Percentiles rank a stretch among this genome's conserved stretches.
These are phyloP conservation scores for Apiospora aurea DNA, from an alignment of 2,329 filamentous ascomycete genomes.

Conservation along the genomic window DNA sequence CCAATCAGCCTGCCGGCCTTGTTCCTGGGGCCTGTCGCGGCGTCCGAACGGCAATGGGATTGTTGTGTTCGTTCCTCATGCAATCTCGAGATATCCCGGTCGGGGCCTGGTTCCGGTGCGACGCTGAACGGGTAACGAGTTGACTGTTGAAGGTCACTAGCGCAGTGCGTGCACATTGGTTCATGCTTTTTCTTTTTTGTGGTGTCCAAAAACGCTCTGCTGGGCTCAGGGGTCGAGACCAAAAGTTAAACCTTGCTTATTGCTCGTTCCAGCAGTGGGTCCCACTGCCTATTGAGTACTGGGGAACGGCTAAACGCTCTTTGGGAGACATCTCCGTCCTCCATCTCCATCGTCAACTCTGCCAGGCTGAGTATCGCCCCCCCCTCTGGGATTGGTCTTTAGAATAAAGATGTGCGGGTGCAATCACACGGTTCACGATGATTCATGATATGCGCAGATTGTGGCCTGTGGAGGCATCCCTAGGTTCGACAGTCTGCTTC, in stretches of 20 bases:
- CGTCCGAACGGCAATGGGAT: background rate
- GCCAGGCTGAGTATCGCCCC: constrained; percentile 3
- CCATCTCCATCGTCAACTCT: background rate
- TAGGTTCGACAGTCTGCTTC: background rate
- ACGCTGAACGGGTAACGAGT: background rate
- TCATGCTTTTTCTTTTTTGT: background rate
- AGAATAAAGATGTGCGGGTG: background rate
- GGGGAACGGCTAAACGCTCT: background rate
- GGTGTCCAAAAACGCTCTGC: background rate
- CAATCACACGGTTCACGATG: background rate
- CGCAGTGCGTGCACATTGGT: background rate
- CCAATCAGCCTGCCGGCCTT: background rate
- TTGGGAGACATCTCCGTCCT: constrained; percentile 14
- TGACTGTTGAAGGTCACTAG: no score
- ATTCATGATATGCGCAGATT: background rate
- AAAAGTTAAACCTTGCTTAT: background rate
- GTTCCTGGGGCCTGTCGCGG: background rate
- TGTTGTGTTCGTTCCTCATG: background rate
- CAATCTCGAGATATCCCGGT: background rate
- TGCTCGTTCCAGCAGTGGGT: constrained; percentile 2
- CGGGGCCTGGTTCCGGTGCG: background rate
- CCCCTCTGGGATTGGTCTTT: background rate
- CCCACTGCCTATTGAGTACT: background rate
- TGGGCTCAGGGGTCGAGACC: constrained; percentile 8
- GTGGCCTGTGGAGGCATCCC: background rate